phyloP scores from a whole-genome alignment of 352 stramenopile species.

The Phytophthora lateralis region DNA sequence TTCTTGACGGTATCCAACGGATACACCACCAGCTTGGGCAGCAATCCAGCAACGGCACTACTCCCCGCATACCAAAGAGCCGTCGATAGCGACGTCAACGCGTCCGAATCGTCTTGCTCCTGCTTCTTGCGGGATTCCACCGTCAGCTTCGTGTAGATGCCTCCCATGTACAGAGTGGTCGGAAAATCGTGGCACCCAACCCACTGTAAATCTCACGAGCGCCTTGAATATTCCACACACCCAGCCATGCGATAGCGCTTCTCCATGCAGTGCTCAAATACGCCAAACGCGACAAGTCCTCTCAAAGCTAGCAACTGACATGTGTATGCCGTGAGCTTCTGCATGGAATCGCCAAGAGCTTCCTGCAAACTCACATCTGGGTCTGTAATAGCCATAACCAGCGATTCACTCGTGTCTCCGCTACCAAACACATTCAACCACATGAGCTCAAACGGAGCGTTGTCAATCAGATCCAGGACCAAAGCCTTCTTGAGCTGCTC shows the following conservation, averaged over 20 bases:
- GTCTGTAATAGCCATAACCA: slow-evolving; percentile 49
- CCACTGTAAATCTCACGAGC: slow-evolving; percentile 92
- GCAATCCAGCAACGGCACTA: slow-evolving; percentile 86
- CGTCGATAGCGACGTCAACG: slow-evolving; percentile 31
- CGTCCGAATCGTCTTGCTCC: slow-evolving; percentile 6
- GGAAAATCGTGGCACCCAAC: slow-evolving; percentile 73
- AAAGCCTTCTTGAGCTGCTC: slow-evolving; percentile 46
- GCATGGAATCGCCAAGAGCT: slow-evolving; percentile 16
- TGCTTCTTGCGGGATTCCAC: slow-evolving; percentile 25
- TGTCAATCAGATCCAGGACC: slow-evolving; percentile 61
- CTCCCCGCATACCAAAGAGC: slow-evolving; percentile 67
- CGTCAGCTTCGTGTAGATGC: slow-evolving; percentile 82
- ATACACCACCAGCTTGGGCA: slow-evolving; percentile 94
- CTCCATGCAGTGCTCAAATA: slow-evolving; percentile 85
- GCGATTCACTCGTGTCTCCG: slow-evolving; percentile 13
- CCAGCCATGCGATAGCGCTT: slow-evolving; percentile 88
- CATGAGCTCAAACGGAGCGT: slow-evolving; percentile 62
- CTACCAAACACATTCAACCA: slow-evolving; percentile 56
- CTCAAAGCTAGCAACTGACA: slow-evolving; percentile 66
- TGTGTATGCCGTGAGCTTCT: slow-evolving; percentile 31
- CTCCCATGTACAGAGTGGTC: slow-evolving; percentile 97
- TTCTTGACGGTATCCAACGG: slow-evolving; percentile 97
- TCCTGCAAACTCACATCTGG: slow-evolving; percentile 31
- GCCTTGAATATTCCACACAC: slow-evolving; percentile 74
- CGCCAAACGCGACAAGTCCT: slow-evolving; percentile 74